phyloP scores from a whole-genome alignment of 495 filamentous ascomycete genomes.

The Aspergillus ellipticus region DNA sequence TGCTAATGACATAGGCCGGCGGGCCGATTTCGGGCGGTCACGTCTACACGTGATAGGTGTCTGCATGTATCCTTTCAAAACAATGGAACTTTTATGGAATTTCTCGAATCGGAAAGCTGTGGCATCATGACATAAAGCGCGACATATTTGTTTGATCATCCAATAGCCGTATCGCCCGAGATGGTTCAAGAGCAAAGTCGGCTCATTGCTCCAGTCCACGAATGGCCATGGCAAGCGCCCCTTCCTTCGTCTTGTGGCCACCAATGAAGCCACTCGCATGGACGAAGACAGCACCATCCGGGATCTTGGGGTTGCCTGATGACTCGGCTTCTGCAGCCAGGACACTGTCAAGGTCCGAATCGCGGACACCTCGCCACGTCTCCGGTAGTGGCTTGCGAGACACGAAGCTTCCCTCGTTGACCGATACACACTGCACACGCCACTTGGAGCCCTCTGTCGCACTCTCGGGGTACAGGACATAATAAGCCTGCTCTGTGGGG shows the following conservation, averaged over 20 bases:
- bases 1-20: no score
- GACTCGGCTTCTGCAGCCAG: conserved; percentile 57
- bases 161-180: no score
- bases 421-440: conserved; percentile 86
- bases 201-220: conserved; percentile 59
- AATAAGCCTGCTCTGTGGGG: conserved; percentile 55
- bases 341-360: conserved; percentile 73
- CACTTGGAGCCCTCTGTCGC: conserved; percentile 68
- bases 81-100: no score
- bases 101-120: no score
- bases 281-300: conserved; percentile 78
- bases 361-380: conserved; percentile 83
- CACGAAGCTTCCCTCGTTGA: conserved; percentile 76
- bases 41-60: no score
- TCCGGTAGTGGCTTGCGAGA: conserved; percentile 88
- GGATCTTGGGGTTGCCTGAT: conserved; percentile 34
- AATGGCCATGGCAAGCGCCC: conserved; percentile 81
- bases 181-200: no score
- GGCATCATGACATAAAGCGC: no score
- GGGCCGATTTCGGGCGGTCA: no score
- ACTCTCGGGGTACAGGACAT: conserved; percentile 91
- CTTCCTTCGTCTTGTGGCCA: conserved; percentile 85
- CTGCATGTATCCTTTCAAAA: no score
- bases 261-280: conserved; percentile 96
- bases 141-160: no score